Percentiles rank a stretch among this genome's conserved stretches.
Conservation (phyloP, 441 rosid species). For the Jatropha podagrica region DNA sequence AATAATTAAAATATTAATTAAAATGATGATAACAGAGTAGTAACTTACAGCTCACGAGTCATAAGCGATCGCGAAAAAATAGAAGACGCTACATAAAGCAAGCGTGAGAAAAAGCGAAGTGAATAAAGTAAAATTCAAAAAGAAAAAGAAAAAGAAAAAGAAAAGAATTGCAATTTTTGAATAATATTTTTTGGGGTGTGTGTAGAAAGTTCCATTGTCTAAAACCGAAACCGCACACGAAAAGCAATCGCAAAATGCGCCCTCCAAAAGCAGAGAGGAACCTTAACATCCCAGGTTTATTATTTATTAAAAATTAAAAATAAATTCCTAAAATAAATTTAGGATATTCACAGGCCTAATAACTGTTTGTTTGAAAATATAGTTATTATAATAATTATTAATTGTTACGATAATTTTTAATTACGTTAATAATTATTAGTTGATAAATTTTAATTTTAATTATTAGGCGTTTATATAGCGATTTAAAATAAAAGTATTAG, state of each 20-base stretch:
- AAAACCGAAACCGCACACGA: constrained; percentile 39
- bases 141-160: neutral
- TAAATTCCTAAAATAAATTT: no score
- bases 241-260: constrained; percentile 1
- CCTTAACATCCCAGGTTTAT: neutral
- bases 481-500: no score
- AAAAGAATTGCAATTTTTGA: no score
- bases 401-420: no score
- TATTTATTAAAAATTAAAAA: no score
- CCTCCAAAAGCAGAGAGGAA: neutral
- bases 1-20: neutral
- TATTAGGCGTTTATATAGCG: no score
- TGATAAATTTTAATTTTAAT: no score
- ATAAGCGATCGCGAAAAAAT: neutral
- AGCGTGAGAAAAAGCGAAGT: neutral
- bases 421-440: no score
- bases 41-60: neutral
- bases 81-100: neutral
- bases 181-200: neutral
- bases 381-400: no score
- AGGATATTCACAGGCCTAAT: no score
- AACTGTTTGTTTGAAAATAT: no score
- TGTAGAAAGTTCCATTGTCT: constrained; percentile 29
- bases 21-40: neutral
- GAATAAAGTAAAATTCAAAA: neutral